Conservation (phyloP, 352 stramenopile genomes). For the Nothophytophthora sp. region DNA sequence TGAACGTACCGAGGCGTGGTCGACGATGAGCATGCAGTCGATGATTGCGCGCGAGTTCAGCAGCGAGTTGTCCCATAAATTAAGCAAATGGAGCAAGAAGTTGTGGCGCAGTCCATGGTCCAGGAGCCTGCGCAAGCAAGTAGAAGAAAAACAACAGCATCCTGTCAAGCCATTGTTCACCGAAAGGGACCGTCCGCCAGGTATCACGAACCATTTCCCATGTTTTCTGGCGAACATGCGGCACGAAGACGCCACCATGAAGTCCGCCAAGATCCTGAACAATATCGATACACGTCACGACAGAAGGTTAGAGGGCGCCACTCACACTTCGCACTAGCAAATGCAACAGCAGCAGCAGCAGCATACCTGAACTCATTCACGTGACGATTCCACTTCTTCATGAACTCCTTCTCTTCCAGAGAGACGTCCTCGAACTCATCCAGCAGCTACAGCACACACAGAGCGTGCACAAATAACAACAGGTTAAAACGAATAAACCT, state of each 20-base stretch:
- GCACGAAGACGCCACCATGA: slow-evolving; percentile 87
- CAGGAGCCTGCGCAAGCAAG: slow-evolving; percentile 44
- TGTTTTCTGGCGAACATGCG: slow-evolving; percentile 83
- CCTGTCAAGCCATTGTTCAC: neutral
- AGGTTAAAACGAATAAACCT: no score
- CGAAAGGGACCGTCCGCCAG: neutral
- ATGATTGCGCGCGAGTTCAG: slow-evolving; percentile 85
- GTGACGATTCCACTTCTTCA: slow-evolving; percentile 91
- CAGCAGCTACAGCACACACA: slow-evolving; percentile 47
- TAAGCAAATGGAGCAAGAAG: slow-evolving; percentile 89
- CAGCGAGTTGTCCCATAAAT: slow-evolving; percentile 91
- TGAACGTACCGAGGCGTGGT: slow-evolving; percentile 49
- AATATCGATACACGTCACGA: slow-evolving; percentile 1
- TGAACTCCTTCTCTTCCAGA: slow-evolving; percentile 88
- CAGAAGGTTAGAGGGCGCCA: slow-evolving; percentile 5
- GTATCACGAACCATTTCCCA: slow-evolving; percentile 63
- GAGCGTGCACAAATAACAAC: neutral
- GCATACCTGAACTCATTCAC: slow-evolving; percentile 74
- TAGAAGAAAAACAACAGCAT: neutral
- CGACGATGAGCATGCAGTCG: slow-evolving; percentile 88
- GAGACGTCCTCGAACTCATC: slow-evolving; percentile 90
- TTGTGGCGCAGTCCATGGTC: slow-evolving; percentile 81
- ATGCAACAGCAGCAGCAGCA: neutral
- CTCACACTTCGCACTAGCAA: neutral
- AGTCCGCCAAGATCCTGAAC: slow-evolving; percentile 77